Conservation (phyloP, 148 eudicot species). For the Chenopodium quinoa region DNA sequence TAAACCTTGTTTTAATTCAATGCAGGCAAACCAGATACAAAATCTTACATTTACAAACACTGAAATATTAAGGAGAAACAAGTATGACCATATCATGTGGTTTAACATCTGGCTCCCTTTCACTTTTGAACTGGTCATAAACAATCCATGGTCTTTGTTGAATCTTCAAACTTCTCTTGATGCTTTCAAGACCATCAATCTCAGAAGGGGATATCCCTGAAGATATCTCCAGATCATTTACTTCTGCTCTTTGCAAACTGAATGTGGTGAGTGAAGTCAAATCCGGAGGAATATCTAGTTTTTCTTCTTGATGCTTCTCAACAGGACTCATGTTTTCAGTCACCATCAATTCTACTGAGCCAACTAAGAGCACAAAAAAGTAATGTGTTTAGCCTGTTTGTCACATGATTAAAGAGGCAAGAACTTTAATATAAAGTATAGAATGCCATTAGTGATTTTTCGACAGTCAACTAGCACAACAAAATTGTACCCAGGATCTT, state of each 20-base stretch:
- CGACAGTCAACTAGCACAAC: not conserved
- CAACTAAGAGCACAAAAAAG: not conserved
- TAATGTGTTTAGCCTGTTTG: not conserved
- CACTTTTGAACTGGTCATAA: constrained; percentile 27
- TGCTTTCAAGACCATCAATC: constrained; percentile 31
- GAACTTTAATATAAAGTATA: not conserved
- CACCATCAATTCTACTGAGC: constrained; percentile 38
- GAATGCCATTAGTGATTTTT: not conserved
- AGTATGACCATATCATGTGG: constrained; percentile 43
- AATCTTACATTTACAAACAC: constrained; percentile 19
- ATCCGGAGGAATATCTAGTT: constrained; percentile 47
- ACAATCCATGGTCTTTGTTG: constrained; percentile 63
- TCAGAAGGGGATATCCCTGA: constrained; percentile 29
- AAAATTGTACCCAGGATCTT: not conserved
- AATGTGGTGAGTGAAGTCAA: constrained; percentile 57
- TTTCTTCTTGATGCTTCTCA: constrained; percentile 20
- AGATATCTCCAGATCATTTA: constrained; percentile 31
- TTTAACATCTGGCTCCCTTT: constrained; percentile 37
- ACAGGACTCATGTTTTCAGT: constrained; percentile 16
- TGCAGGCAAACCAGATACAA: constrained; percentile 21
- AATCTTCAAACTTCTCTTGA: constrained; percentile 36
- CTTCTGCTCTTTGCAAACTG: constrained; percentile 44
- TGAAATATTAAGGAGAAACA: constrained; percentile 21
- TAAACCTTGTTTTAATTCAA: not conserved
- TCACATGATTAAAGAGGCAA: not conserved